These are phyloP conservation scores for Aspergillus fructus DNA, from an alignment of 2,329 filamentous ascomycete genomes.

Conservation along the genomic window DNA sequence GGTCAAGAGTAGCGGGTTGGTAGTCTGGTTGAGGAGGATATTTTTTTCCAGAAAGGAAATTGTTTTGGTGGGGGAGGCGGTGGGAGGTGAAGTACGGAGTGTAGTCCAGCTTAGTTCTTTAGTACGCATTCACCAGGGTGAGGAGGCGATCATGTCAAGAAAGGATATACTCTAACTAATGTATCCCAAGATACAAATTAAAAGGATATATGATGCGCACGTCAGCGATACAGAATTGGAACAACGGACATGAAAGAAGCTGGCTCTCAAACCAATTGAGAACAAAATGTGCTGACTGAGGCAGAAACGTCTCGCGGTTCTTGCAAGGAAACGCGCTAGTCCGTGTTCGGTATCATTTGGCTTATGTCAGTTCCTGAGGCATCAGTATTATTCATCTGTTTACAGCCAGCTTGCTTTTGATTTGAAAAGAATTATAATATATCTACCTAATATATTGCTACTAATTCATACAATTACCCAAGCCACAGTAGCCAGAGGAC, in stretches of 20 bases:
- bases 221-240: neutral
- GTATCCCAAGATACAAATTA: neutral
- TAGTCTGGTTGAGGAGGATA: conserved; percentile 16
- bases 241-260: neutral
- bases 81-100: conserved; percentile 11
- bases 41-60: conserved; percentile 19
- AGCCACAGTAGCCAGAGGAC: conserved; percentile 24
- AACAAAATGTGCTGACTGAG: neutral
- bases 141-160: neutral
- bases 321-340: conserved; percentile 15
- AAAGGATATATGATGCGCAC: neutral
- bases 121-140: neutral
- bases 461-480: conserved; percentile 8
- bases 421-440: neutral
- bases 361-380: neutral
- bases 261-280: neutral
- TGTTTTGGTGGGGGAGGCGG: conserved; percentile 24
- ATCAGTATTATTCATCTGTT: neutral
- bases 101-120: neutral
- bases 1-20: conserved; percentile 14
- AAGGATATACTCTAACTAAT: neutral
- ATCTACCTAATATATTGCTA: conserved; percentile 2
- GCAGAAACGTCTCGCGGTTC: neutral
- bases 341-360: conserved; percentile 5
- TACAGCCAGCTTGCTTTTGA: neutral